phyloP scores from a whole-genome alignment of 352 stramenopile genomes.

The Pythium guiyangense region DNA sequence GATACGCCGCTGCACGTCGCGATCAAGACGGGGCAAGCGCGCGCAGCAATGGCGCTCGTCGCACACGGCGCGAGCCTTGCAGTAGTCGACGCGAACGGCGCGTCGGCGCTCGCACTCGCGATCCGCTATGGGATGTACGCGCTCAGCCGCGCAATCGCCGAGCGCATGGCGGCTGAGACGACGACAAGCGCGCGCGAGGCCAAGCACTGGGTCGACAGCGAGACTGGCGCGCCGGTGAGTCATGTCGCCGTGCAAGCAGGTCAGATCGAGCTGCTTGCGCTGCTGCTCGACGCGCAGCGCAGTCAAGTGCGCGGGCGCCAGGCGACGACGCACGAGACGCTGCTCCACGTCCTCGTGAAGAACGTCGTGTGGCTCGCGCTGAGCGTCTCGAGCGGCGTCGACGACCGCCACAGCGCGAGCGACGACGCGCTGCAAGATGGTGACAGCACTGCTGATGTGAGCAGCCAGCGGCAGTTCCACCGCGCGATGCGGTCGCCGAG shows the following conservation, averaged over 20 bases:
- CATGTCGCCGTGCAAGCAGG: conserved; percentile 50
- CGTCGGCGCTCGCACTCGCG: conserved; percentile 40
- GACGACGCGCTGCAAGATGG: not conserved
- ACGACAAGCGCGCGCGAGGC: not conserved
- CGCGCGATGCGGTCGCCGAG: conserved; percentile 4
- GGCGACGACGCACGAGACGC: conserved; percentile 20
- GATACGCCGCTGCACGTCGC: conserved; percentile 53
- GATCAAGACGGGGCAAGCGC: conserved; percentile 46
- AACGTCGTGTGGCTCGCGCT: conserved; percentile 34
- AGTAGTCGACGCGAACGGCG: conserved; percentile 28
- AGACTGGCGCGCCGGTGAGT: conserved; percentile 35
- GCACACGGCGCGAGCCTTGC: conserved; percentile 38
- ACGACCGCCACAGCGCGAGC: not conserved
- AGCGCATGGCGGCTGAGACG: conserved; percentile 1
- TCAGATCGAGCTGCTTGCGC: conserved; percentile 48
- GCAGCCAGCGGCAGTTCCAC: not conserved
- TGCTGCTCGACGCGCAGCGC: conserved; percentile 40
- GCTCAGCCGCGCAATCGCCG: conserved; percentile 23
- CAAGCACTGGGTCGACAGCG: conserved; percentile 38
- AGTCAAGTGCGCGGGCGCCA: conserved; percentile 19
- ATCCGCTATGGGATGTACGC: conserved; percentile 62
- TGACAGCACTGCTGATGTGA: not conserved
- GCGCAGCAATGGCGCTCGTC: conserved; percentile 39
- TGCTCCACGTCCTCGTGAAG: conserved; percentile 46
- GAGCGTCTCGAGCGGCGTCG: conserved; percentile 1